Evolutionary conservation across 208 protist species (phyloP).

Genomic region (Acanthamoeba castellanii): DNA sequence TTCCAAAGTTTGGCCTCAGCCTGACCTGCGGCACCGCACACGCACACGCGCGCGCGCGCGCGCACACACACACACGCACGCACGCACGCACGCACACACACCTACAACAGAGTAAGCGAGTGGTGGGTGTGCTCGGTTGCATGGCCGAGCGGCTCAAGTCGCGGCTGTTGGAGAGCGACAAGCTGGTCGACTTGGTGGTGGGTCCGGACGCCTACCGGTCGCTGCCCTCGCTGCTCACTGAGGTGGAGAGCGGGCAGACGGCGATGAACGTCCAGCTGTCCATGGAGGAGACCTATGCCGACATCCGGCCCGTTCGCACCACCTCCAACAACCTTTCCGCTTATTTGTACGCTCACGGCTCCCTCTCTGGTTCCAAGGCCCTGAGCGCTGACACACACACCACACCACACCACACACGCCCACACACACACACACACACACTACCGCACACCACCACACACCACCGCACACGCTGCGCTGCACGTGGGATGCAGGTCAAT

Average conservation of each 20-base stretch:
- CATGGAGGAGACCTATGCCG: constrained; percentile 92
- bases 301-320: constrained; percentile 86
- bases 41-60: too few species aligned
- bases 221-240: constrained; percentile 88
- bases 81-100: neutral
- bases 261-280: constrained; percentile 91
- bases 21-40: neutral
- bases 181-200: constrained; percentile 90
- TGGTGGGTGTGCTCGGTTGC: constrained; percentile 88
- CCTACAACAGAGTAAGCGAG: constrained; percentile 10
- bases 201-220: constrained; percentile 92
- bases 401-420: neutral
- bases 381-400: neutral
- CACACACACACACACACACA: too few species aligned
- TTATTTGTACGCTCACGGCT: constrained; percentile 58
- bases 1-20: too few species aligned
- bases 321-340: constrained; percentile 74
- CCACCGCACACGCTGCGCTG: neutral
- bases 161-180: constrained; percentile 88
- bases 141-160: constrained; percentile 93
- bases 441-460: too few species aligned
- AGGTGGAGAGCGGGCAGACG: constrained; percentile 67
- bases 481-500: constrained; percentile 80
- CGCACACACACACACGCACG: neutral
- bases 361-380: neutral